These are phyloP conservation scores for Chimonanthus salicifolius DNA, from an alignment of 164 flowering plant genomes.

Conservation along the genomic window DNA sequence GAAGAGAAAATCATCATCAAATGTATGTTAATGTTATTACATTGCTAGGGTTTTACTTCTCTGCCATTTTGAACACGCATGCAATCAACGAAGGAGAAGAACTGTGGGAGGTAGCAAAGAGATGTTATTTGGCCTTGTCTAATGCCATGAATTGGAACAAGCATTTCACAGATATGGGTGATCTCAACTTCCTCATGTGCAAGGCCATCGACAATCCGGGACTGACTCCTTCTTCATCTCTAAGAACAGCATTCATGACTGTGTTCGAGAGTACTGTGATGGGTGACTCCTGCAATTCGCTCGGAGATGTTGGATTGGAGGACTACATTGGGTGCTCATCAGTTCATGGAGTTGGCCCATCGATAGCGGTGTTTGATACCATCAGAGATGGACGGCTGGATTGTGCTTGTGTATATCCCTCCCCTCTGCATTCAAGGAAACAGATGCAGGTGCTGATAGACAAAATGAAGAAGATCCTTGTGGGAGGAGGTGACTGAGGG, in stretches of 20 bases:
- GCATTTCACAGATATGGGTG: slow-evolving; percentile 86
- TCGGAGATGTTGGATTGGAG: slow-evolving; percentile 38
- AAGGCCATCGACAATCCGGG: slow-evolving; percentile 80
- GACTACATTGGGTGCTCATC: slow-evolving; percentile 73
- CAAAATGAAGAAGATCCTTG: slow-evolving; percentile 48
- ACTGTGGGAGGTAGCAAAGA: slow-evolving; percentile 68
- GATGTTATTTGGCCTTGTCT: slow-evolving; percentile 37
- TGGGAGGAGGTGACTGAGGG: slow-evolving; percentile 14
- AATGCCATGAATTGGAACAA: slow-evolving; percentile 44
- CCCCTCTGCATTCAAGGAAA: slow-evolving; percentile 72
- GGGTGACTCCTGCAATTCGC: slow-evolving; percentile 24
- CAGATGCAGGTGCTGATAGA: slow-evolving; percentile 58
- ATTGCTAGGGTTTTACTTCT: slow-evolving; percentile 63
- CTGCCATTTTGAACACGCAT: slow-evolving; percentile 65
- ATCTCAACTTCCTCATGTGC: slow-evolving; percentile 75
- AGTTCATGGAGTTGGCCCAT: slow-evolving; percentile 73
- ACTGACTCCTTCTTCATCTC: slow-evolving; percentile 57
- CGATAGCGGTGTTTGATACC: slow-evolving; percentile 64
- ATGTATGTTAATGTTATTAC: too few species aligned
- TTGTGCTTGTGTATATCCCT: slow-evolving; percentile 67
- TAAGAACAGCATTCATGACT: slow-evolving; percentile 60
- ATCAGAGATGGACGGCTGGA: slow-evolving; percentile 57
- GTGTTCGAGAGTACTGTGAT: slow-evolving; percentile 66
- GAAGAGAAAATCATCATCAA: too few species aligned
- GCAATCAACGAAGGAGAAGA: slow-evolving; percentile 39